These are phyloP conservation scores for Bertia moriformis DNA, from an alignment of 2,329 filamentous ascomycete species.

Conservation along the genomic window DNA sequence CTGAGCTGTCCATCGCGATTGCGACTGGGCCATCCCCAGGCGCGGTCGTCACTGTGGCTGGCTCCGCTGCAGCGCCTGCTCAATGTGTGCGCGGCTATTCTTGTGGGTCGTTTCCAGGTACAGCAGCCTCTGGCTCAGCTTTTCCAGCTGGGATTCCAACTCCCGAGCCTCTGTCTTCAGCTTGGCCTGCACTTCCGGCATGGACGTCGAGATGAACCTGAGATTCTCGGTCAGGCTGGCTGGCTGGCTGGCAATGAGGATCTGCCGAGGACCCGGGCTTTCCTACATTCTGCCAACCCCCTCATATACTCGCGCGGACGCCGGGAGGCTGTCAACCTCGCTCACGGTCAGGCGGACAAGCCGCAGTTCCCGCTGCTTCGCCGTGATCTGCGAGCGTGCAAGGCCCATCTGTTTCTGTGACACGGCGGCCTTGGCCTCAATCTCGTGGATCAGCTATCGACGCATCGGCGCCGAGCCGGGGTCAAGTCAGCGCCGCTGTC, in stretches of 20 bases:
- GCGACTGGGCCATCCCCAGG: too few species aligned
- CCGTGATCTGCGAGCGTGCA: constrained; percentile 68
- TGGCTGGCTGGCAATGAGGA: constrained; percentile 1
- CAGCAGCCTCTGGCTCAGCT: constrained; percentile 77
- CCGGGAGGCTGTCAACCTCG: constrained; percentile 63
- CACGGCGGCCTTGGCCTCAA: constrained; percentile 73
- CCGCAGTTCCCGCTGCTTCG: constrained; percentile 78
- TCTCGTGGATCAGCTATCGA: constrained; percentile 75
- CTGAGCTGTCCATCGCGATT: too few species aligned
- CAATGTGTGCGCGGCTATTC: too few species aligned
- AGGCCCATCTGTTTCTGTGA: constrained; percentile 86
- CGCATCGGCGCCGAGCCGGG: constrained; percentile 4
- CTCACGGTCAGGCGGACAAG: constrained; percentile 74
- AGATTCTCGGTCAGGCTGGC: constrained; percentile 2
- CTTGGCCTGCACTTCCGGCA: constrained; percentile 59
- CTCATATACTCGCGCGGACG: constrained; percentile 72
- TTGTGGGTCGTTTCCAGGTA: too few species aligned
- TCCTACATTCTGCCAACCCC: constrained; percentile 97
- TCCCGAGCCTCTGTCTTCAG: constrained; percentile 61
- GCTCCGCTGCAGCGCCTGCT: too few species aligned
- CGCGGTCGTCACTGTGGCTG: too few species aligned
- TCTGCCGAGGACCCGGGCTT: constrained; percentile 13
- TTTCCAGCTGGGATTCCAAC: constrained; percentile 63
- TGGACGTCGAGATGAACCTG: constrained; percentile 78
- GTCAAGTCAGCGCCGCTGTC: constrained; percentile 2